Conservation (phyloP, 2,329 filamentous ascomycete genomes). For the Penicillium sp. region DNA sequence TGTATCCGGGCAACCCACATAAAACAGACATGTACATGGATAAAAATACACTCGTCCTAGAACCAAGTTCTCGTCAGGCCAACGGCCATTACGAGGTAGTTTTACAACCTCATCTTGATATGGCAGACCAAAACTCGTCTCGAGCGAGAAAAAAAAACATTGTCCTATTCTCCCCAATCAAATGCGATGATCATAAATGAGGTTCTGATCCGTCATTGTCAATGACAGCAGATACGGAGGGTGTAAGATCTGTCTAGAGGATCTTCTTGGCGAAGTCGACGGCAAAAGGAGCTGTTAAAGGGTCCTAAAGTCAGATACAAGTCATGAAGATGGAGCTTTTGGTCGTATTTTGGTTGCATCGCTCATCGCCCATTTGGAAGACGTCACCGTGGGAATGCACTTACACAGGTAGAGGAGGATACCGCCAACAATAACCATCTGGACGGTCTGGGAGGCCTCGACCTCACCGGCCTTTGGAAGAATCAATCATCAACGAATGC, state of each 20-base stretch:
- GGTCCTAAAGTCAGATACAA: constrained; percentile 1
- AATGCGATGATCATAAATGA: no score
- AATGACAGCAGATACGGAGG: no score
- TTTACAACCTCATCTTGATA: no score
- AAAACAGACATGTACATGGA: constrained; percentile 28
- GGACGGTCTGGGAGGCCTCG: constrained; percentile 54
- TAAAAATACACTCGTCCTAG: constrained; percentile 43
- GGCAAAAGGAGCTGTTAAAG: constrained; percentile 46
- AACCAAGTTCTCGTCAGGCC: no score
- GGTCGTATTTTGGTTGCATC: background rate
- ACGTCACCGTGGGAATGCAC: constrained; percentile 24
- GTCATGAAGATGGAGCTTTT: background rate
- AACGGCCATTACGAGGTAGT: no score
- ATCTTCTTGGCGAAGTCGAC: constrained; percentile 50
- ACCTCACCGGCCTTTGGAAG: constrained; percentile 48
- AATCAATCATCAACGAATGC: constrained; percentile 12
- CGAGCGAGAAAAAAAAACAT: no score
- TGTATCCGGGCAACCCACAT: constrained; percentile 21
- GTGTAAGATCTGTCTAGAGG: constrained; percentile 37
- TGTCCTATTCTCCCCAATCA: no score
- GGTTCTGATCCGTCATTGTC: no score
- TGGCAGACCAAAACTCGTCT: no score
- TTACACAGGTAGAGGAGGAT: constrained; percentile 62
- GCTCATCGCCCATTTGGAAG: no score
- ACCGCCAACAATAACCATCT: constrained; percentile 54